These are phyloP conservation scores for Fusarium temperatum DNA, from an alignment of 2,329 filamentous ascomycete species.

Conservation along the genomic window DNA sequence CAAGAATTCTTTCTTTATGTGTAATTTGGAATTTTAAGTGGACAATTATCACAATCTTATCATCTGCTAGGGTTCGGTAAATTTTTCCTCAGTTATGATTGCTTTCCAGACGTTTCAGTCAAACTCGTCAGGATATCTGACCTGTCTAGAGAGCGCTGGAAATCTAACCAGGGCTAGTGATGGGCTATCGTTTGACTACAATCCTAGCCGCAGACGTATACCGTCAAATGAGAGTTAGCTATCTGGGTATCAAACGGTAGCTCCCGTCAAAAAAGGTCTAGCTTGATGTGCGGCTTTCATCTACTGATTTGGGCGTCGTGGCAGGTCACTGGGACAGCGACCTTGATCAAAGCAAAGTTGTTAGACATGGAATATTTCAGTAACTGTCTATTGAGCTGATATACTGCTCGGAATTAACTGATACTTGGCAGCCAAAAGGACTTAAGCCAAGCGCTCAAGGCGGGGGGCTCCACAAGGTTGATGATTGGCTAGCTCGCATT, in stretches of 20 bases:
- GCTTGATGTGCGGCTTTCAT: too few species aligned
- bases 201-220: background rate
- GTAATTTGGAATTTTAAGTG: too few species aligned
- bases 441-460: background rate
- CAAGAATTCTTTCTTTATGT: too few species aligned
- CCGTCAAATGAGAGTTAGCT: background rate
- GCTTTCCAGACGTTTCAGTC: accelerated
- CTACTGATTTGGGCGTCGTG: accelerated
- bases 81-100: accelerated
- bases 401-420: background rate
- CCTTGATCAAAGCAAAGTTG: too few species aligned
- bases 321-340: accelerated
- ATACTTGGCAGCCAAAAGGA: background rate
- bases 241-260: accelerated
- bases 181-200: background rate
- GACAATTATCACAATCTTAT: too few species aligned
- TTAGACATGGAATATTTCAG: too few species aligned
- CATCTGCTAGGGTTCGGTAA: too few species aligned
- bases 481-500: slow-evolving; percentile 1
- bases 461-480: accelerated
- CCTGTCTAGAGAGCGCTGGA: background rate
- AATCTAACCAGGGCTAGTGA: accelerated
- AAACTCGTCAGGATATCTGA: background rate
- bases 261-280: too few species aligned
- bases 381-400: accelerated